phyloP scores from a whole-genome alignment of 768 basidiomycete genomes.

The Tricholoma saponaceum region DNA sequence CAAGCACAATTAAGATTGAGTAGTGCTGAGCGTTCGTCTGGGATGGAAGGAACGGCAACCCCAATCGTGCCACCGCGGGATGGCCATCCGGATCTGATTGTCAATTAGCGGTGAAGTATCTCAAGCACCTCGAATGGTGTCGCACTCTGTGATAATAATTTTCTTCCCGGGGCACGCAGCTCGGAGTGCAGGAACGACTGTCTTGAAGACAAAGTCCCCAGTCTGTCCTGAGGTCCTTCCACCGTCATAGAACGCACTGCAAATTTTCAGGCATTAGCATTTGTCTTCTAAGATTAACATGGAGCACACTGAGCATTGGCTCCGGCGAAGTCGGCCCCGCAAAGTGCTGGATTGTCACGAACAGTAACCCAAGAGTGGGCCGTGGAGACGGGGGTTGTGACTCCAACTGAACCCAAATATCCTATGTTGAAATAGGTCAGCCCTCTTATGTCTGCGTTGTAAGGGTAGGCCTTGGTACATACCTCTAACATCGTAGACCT shows the following conservation, averaged over 20 bases:
- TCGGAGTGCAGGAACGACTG: conserved; percentile 31
- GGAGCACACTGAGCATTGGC: conserved; percentile 34
- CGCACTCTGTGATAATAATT: conserved; percentile 33
- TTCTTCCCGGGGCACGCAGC: conserved; percentile 33
- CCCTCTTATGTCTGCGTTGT: background rate
- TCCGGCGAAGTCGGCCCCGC: conserved; percentile 33
- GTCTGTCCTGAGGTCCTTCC: conserved; percentile 26
- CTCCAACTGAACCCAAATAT: conserved; percentile 27
- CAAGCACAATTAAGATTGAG: conserved; percentile 32
- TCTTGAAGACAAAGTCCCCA: conserved; percentile 36
- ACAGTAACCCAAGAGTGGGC: conserved; percentile 34
- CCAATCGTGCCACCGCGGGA: conserved; percentile 29
- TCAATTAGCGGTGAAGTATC: background rate
- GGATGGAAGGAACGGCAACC: conserved; percentile 25
- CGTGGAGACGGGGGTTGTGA: conserved; percentile 32
- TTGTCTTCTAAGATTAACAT: background rate
- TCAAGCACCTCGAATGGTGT: background rate
- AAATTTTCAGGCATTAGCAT: background rate
- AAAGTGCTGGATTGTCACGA: conserved; percentile 27
- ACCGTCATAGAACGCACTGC: conserved; percentile 34
- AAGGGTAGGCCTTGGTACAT: background rate
- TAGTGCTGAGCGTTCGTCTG: conserved; percentile 29
- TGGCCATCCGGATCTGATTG: conserved; percentile 35
- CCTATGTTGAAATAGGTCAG: conserved; percentile 14
- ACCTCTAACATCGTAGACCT: conserved; percentile 33